Percentiles rank a stretch among this genome's conserved stretches.
Evolutionary conservation across 495 filamentous ascomycete species (phyloP).

Genomic region (Lophiostoma macrostomum): DNA sequence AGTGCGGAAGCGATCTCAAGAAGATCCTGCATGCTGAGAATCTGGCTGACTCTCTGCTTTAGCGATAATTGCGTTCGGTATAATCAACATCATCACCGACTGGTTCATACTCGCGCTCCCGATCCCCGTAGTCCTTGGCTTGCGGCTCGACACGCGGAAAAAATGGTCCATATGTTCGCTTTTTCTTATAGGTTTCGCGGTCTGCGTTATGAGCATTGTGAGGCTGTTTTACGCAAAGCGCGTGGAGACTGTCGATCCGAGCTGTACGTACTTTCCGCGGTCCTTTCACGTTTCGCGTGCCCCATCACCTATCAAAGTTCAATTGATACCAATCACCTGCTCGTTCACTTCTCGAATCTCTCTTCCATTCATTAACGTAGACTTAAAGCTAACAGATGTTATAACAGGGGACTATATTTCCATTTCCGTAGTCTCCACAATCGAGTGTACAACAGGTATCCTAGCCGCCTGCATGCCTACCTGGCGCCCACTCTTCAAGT

Average conservation of each 20-base stretch:
- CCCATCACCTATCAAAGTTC: no score
- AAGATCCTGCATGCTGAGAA: neutral
- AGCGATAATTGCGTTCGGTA: constrained; percentile 19
- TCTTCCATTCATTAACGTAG: no score
- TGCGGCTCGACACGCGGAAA: constrained; percentile 29
- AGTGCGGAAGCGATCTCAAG: no score
- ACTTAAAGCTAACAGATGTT: neutral
- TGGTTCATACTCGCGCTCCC: constrained; percentile 35
- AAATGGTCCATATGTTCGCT: constrained; percentile 28
- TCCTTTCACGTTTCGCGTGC: no score
- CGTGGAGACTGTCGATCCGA: constrained; percentile 11
- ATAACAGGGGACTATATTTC: constrained; percentile 13
- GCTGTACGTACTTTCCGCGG: constrained; percentile 3
- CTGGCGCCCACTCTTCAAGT: constrained; percentile 24
- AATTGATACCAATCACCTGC: no score
- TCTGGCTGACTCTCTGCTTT: neutral
- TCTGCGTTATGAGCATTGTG: constrained; percentile 16
- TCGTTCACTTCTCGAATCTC: no score
- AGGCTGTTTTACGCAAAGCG: constrained; percentile 7
- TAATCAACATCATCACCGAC: constrained; percentile 36
- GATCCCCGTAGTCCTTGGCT: constrained; percentile 32
- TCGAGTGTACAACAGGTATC: constrained; percentile 13
- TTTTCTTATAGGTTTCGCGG: constrained; percentile 16
- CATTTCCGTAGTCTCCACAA: constrained; percentile 6
- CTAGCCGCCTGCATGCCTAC: constrained; percentile 25